phyloP scores from a whole-genome alignment of 1,284 basidiomycete species.

The Leccinum ponderosum region DNA sequence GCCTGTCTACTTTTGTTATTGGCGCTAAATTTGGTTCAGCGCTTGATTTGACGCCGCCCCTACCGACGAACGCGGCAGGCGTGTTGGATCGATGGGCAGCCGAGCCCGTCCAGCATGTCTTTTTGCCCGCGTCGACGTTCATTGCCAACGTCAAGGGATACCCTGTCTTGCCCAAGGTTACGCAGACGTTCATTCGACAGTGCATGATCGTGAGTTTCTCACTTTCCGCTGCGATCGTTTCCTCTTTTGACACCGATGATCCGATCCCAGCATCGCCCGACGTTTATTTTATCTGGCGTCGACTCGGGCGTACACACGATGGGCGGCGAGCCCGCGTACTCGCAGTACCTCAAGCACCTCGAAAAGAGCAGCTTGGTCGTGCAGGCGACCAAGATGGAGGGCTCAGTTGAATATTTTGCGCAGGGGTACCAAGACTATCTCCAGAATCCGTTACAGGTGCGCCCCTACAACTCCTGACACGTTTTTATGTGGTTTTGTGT shows the following conservation, averaged over 20 bases:
- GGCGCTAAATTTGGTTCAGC: conserved; percentile 47
- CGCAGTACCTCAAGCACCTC: conserved; percentile 86
- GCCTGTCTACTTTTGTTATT: background rate
- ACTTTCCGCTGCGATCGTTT: background rate
- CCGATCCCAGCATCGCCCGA: conserved; percentile 69
- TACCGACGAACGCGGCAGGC: conserved; percentile 65
- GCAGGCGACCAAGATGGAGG: conserved; percentile 56
- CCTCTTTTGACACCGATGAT: conserved; percentile 12
- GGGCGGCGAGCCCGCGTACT: conserved; percentile 87
- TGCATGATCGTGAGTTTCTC: conserved; percentile 75
- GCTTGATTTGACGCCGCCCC: conserved; percentile 85
- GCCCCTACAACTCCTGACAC: conserved; percentile 2
- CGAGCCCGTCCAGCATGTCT: conserved; percentile 87
- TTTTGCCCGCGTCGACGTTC: conserved; percentile 88
- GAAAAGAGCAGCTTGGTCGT: conserved; percentile 73
- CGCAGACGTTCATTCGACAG: conserved; percentile 85
- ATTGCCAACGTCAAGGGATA: conserved; percentile 97
- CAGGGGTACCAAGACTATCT: conserved; percentile 94
- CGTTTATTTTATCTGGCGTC: conserved; percentile 77
- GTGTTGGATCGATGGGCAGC: conserved; percentile 87
- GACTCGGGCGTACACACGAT: conserved; percentile 62
- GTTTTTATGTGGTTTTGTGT: background rate
- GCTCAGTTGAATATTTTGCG: conserved; percentile 87
- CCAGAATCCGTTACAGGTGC: conserved; percentile 90
- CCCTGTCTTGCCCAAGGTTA: conserved; percentile 92